Evolutionary conservation across 176 grass and related monocot genomes (phyloP).

Genomic region (Alopecurus myosuroides): DNA sequence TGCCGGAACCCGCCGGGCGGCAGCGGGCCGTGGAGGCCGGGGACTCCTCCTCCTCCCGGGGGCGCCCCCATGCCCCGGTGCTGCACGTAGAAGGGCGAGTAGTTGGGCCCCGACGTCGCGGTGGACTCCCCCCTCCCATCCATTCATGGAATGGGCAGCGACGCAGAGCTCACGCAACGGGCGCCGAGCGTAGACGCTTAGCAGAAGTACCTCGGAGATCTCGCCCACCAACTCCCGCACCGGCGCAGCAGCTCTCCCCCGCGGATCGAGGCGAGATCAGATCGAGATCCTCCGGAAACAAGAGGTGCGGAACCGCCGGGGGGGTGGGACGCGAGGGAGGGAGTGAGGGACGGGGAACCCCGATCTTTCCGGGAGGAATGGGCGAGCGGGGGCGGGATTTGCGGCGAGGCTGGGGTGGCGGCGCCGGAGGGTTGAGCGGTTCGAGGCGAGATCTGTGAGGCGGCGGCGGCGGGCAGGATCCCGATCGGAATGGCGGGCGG

Average conservation of each 20-base stretch:
- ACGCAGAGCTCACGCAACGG: too few relatives aligned
- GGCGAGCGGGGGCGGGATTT: neutral
- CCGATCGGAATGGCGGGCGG: constrained; percentile 34
- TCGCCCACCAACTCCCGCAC: neutral
- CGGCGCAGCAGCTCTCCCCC: neutral
- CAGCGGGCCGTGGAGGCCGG: constrained; percentile 11
- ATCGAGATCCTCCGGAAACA: constrained; percentile 19
- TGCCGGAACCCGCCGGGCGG: constrained; percentile 27
- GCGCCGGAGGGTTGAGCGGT: neutral
- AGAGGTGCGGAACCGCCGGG: neutral
- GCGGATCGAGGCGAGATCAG: constrained; percentile 35
- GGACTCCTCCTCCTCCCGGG: neutral
- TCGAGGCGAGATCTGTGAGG: constrained; percentile 13
- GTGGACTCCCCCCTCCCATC: constrained; percentile 65
- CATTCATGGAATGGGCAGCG: constrained; percentile 58
- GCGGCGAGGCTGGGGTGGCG: neutral
- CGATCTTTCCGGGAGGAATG: constrained; percentile 16
- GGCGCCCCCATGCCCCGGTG: constrained; percentile 29
- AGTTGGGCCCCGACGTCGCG: constrained; percentile 43
- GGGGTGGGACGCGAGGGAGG: neutral
- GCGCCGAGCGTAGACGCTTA: too few relatives aligned
- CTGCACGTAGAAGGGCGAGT: constrained; percentile 48
- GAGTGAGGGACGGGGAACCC: neutral
- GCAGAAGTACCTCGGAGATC: neutral
- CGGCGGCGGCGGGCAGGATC: constrained; percentile 13